Base-by-base conservation (phyloP, 768 basidiomycete species). In the Podaxis pistillaris region DNA sequence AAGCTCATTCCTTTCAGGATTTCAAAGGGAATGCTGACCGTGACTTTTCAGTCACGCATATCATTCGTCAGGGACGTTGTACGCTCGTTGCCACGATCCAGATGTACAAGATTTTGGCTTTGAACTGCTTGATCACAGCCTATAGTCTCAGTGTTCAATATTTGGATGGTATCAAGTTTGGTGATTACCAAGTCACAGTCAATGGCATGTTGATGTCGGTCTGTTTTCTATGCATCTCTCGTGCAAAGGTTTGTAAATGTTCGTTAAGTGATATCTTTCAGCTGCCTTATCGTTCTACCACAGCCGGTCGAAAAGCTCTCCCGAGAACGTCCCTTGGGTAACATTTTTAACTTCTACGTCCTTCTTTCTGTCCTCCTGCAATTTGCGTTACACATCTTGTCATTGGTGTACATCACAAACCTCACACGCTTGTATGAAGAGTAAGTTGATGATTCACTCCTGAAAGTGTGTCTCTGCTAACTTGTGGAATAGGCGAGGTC, bases 71-170 rank as follows among this genome's bases (percentile, higher is more conserved):
- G 76, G 97, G 97, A 24, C 93, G 97, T 30, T 98, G 97, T 79
- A 99, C 97, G 0, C 86, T 99, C 17, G 97, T 98, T 50, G 97
- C 97, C 1, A 99, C 97, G 2, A 91, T 96, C 58, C 97, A 99
- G 77, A 99, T 99, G 97, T 99, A 98, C 86, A 97, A 98, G 80
- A 99, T 99, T 67, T 81, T 99, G 40, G 97, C 96, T 1, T 78
- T 99, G 60, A 99, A 98, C 72, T 98, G 97, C 71, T 80, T 99
- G 46, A 99, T 98, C 75, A 96, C 96, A 2, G 97, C 97, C n/a
- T 98, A 96, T 78, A 96, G 93, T 72, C 80, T 98, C 64, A 95
- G 93, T 67, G 97, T 98, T 33, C 96, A 96, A 74, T 98, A 99
- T 71, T 81, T 99, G 1, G 96, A 98, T 66, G 97, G 97, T 19